A percentile compares a stretch with the other conserved stretches of the same genome.
These are phyloP conservation scores for Lentinula guzmanii DNA, from an alignment of 768 basidiomycete genomes.

Conservation along the genomic window DNA sequence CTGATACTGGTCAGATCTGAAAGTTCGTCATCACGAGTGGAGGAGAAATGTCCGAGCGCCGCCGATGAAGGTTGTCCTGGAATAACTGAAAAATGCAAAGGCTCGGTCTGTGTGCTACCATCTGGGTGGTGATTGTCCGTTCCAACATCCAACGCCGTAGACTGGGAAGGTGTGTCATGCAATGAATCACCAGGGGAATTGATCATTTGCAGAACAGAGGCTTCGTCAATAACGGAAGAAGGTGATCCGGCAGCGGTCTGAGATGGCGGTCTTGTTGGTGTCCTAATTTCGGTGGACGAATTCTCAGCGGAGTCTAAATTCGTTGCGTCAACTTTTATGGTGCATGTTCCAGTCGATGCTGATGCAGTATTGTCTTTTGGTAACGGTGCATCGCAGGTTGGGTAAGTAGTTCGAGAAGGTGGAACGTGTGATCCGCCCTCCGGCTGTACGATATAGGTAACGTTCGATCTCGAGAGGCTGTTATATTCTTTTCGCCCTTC, in stretches of 20 bases:
- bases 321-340: not conserved
- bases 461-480: not conserved
- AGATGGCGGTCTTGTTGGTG: not conserved
- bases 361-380: not conserved
- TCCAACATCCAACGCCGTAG: not conserved
- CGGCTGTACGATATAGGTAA: not conserved
- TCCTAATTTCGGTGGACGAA: not conserved
- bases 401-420: not conserved
- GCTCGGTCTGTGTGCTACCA: no score
- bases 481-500: not conserved
- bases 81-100: not conserved
- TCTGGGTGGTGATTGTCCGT: not conserved
- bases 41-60: not conserved
- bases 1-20: constrained; percentile 2
- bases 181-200: not conserved
- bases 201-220: not conserved
- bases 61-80: not conserved
- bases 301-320: not conserved
- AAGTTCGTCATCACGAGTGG: not conserved
- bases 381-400: not conserved
- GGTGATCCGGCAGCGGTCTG: not conserved
- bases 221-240: not conserved
- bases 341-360: not conserved
- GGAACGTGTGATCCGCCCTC: not conserved
- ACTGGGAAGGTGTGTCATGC: not conserved